Evolutionary conservation across 768 basidiomycete genomes (phyloP).

Genomic region (Boletellus ananas): DNA sequence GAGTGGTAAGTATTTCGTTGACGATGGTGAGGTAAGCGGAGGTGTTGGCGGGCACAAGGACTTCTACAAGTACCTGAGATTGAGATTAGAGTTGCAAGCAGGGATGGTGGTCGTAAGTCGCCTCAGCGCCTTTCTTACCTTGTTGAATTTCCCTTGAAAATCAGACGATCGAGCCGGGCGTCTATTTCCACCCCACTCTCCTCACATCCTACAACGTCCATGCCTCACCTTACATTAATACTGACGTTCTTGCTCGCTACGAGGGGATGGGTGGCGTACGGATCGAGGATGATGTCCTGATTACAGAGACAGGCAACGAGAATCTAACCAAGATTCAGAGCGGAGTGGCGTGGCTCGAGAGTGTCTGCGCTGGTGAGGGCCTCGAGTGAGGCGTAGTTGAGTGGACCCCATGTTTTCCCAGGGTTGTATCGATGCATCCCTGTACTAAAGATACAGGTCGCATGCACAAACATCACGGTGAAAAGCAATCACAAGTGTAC

Average conservation of each 20-base stretch:
- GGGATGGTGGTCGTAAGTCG: constrained; percentile 86
- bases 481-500: not conserved
- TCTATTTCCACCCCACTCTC: constrained; percentile 81
- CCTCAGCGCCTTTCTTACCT: not conserved
- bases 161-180: constrained; percentile 87
- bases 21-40: constrained; percentile 69
- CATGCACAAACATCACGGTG: not conserved
- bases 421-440: not conserved
- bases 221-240: constrained; percentile 45
- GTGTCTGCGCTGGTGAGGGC: constrained; percentile 65
- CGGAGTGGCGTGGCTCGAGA: constrained; percentile 80
- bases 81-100: constrained; percentile 65
- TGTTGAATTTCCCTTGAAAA: not conserved
- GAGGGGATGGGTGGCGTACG: constrained; percentile 86
- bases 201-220: constrained; percentile 63
- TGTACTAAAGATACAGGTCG: not conserved
- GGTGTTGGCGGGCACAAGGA: constrained; percentile 54
- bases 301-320: constrained; percentile 70
- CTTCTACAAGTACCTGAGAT: constrained; percentile 77
- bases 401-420: not conserved
- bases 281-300: constrained; percentile 88
- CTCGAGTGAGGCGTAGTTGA: constrained; percentile 12
- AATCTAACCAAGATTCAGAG: constrained; percentile 85
- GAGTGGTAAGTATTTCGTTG: constrained; percentile 56
- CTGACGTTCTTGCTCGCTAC: constrained; percentile 39